A percentile compares a stretch with the other conserved stretches of the same genome.
phyloP scores from a whole-genome alignment of 495 filamentous ascomycete genomes.

The Penicillium atrosanguineum region DNA sequence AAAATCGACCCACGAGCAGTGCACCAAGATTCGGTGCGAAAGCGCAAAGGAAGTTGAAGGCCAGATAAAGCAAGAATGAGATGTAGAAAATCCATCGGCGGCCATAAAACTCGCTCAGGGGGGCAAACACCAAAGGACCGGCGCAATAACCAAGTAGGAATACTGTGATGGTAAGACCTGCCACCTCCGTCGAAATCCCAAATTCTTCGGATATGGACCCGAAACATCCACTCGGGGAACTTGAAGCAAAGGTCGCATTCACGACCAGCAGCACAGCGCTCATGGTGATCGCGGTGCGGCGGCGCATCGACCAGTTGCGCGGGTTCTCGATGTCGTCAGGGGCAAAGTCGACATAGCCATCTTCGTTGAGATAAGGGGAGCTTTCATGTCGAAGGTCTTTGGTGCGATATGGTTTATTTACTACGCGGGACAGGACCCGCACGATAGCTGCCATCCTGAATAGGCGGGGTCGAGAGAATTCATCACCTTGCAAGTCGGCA shows the following conservation, averaged over 20 bases:
- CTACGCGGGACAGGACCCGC: conserved; percentile 15
- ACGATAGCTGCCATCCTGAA: conserved; percentile 12
- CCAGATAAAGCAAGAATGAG: conserved; percentile 42
- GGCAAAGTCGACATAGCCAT: conserved; percentile 46
- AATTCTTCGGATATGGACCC: conserved; percentile 43
- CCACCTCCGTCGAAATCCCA: conserved; percentile 38
- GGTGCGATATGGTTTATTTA: conserved; percentile 18
- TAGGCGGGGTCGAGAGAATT: background rate
- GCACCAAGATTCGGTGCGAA: conserved; percentile 49
- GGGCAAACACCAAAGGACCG: conserved; percentile 51
- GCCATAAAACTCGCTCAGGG: conserved; percentile 53
- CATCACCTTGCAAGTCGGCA: background rate
- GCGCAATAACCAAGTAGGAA: conserved; percentile 52
- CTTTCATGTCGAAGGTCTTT: conserved; percentile 6
- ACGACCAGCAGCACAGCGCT: conserved; percentile 45
- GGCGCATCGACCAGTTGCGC: conserved; percentile 46
- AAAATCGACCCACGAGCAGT: conserved; percentile 49
- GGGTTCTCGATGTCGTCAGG: conserved; percentile 50
- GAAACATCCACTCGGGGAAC: conserved; percentile 48
- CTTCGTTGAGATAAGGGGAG: conserved; percentile 28
- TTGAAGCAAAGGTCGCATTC: conserved; percentile 55
- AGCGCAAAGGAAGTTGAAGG: conserved; percentile 53
- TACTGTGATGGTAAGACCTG: conserved; percentile 49
- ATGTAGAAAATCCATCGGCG: conserved; percentile 47
- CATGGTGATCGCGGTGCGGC: conserved; percentile 45